phyloP scores from a whole-genome alignment of 2,329 filamentous ascomycete genomes.

The Pezicula radicicola region DNA sequence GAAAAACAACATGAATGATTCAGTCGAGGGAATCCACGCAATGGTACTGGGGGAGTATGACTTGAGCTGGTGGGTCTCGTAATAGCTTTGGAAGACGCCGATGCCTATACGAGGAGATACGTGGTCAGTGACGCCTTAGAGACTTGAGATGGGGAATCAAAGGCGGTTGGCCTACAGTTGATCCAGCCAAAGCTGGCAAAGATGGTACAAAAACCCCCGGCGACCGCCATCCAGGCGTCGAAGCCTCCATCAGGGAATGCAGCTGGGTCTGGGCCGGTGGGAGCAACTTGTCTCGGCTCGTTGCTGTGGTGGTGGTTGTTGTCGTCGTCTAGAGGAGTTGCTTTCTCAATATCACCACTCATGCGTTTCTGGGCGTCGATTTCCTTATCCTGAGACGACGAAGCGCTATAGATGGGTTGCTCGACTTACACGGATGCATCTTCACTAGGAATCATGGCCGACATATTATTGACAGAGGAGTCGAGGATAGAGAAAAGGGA shows the following conservation, averaged over 20 bases:
- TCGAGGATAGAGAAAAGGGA: no score
- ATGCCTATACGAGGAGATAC: conserved; percentile 20
- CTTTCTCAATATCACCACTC: no score
- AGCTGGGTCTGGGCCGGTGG: neutral
- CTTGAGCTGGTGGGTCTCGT: conserved; percentile 30
- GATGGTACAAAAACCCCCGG: conserved; percentile 38
- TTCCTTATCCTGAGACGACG: no score
- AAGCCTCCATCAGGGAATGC: conserved; percentile 48
- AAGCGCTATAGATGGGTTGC: no score
- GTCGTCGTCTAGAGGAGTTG: no score
- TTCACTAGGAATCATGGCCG: no score
- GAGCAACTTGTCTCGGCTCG: neutral
- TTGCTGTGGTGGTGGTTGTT: neutral
- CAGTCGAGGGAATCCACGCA: conserved; percentile 48
- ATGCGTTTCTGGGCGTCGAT: no score
- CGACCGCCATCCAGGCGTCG: conserved; percentile 53
- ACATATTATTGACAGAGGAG: no score
- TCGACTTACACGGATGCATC: no score
- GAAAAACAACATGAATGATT: conserved; percentile 40
- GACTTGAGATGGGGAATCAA: neutral
- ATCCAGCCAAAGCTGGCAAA: conserved; percentile 46
- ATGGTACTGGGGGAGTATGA: conserved; percentile 33
- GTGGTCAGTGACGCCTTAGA: neutral
- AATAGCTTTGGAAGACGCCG: conserved; percentile 40
- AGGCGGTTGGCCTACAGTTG: conserved; percentile 30